Evolutionary conservation across 257 asterid species (phyloP).

Genomic region (Capsicum rhomboideum): DNA sequence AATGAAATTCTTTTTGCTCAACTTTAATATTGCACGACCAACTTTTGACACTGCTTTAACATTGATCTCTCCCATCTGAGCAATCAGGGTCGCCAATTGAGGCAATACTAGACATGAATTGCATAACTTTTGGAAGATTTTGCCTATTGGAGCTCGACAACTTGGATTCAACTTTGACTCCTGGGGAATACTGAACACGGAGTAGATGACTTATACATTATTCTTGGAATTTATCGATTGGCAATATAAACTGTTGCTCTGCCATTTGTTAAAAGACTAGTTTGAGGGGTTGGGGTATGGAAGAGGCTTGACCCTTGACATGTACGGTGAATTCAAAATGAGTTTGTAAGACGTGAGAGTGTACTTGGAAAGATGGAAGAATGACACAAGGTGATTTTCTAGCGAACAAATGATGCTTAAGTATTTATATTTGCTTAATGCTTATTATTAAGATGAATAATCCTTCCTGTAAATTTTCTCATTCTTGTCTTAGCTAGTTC

Average conservation of each 20-base stretch:
- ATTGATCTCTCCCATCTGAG: neutral
- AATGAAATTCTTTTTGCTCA: conserved; percentile 77
- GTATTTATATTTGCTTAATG: neutral
- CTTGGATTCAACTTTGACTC: neutral
- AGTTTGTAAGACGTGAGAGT: neutral
- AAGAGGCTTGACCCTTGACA: neutral
- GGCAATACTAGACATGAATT: neutral
- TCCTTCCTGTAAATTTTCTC: neutral
- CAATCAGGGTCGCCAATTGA: neutral
- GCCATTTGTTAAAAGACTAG: neutral
- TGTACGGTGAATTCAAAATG: neutral
- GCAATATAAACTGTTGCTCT: neutral
- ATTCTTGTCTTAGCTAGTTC: neutral
- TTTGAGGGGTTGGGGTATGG: neutral
- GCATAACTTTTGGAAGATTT: neutral
- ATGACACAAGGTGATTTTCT: neutral
- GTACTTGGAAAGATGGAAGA: neutral
- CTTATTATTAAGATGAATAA: neutral
- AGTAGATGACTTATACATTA: neutral
- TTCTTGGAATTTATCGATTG: neutral
- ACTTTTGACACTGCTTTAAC: neutral
- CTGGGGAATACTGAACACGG: neutral
- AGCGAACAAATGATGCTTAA: neutral
- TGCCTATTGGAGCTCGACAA: neutral
- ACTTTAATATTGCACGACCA: conserved; percentile 13